Evolutionary conservation across 1,284 basidiomycete species (phyloP), one percentile per base, ranked within the genome.

Genomic region (Coniferiporia sulphurascens): DNA sequence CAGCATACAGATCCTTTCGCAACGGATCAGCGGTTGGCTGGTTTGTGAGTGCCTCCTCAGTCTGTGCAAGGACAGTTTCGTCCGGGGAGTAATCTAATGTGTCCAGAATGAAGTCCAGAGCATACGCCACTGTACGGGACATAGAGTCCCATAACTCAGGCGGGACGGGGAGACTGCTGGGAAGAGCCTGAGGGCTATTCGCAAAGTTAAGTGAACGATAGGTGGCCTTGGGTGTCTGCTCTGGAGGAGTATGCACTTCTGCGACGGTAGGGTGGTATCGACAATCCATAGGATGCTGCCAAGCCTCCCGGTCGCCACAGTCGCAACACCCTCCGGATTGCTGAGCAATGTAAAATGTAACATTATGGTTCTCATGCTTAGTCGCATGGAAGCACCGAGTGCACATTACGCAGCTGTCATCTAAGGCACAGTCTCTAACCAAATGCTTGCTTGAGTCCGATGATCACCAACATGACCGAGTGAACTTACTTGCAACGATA

Each of bases 291-390:
- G 81, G 74, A 4, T 68, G 67, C 34, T 84, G 79, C 93, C 93
- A 97, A 1, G 92, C 92, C 68, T 95, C 90, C 27, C 81, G 77
- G 68, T 96, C 94, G 19, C 93, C 93, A 67, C 95, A 97, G 72
- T 96, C 94, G 70, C 95, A 97, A 64, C 91, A 94, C 2, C 93
- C 90, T 8, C 92, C 91, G 0, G 91, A 89, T 67, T 95, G 90
- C 63, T 93, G 91, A 9, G 91, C 88, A 62, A 93, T 89, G 71
- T 92, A 93, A 75, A 95, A 95, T 62, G 89, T 88, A 65, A 96
- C 86, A 65, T 93, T 95, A 74, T 97, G 95, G 41, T 85, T 86
- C 43, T 78, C 76, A 69, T 97, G 95, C 63, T 89, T 80, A 17
- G 89, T 89, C 1, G 89, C 82, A 63, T 91, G 86, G 73, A 95